A percentile compares a stretch with the other conserved stretches of the same genome.
Conservation (phyloP, 1,284 basidiomycete genomes). For the Vanrija humicola region DNA sequence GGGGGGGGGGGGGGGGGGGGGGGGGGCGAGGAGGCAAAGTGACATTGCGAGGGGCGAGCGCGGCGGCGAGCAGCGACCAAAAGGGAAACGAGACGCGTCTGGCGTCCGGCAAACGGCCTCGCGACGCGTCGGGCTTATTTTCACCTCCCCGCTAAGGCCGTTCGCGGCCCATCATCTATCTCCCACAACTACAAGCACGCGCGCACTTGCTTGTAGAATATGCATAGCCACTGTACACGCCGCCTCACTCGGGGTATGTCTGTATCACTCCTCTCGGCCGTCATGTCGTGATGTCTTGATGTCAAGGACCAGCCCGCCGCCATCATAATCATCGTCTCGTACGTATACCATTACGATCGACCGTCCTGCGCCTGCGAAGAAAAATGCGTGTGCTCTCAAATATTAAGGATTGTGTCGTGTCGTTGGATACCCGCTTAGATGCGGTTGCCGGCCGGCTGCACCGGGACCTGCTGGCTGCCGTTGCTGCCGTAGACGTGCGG, state of each 20-base stretch:
- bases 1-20: too few species aligned
- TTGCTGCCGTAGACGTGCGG: neutral
- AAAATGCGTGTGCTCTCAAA: neutral
- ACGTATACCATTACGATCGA: neutral
- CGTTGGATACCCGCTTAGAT: neutral
- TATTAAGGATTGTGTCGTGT: neutral
- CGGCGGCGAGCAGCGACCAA: too few species aligned
- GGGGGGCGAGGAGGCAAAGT: too few species aligned
- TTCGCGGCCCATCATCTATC: too few species aligned
- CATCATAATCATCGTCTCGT: neutral
- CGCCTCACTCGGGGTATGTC: too few species aligned
- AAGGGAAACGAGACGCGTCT: too few species aligned
- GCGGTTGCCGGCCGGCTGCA: neutral
- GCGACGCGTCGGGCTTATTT: too few species aligned
- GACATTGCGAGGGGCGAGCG: too few species aligned
- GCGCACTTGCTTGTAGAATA: neutral
- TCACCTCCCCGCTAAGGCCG: neutral
- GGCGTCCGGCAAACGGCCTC: too few species aligned
- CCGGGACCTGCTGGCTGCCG: neutral
- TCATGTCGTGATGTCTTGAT: neutral
- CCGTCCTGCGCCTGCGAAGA: neutral
- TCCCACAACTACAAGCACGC: too few species aligned
- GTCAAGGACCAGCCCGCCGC: neutral
- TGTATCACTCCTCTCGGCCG: neutral
- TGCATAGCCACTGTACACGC: conserved; percentile 1